Conservation (phyloP, 192 early-diverging fungal genomes). For the Phlyctochytrium planicorne region DNA sequence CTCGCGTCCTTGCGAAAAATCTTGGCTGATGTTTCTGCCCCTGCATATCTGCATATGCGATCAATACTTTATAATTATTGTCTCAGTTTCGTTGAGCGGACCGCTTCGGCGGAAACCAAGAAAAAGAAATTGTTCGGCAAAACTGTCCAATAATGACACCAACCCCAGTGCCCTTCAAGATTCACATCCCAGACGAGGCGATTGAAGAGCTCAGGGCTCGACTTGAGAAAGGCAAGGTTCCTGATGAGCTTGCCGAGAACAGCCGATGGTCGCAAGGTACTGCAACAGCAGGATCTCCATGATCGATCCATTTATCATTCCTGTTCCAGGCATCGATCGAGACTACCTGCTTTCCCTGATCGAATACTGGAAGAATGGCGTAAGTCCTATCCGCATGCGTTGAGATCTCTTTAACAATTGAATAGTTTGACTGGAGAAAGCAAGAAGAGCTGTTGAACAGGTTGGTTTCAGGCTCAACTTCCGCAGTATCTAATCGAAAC, state of each 20-base stretch:
- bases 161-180: constrained; percentile 25
- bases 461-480: neutral
- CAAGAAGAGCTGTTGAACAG: neutral
- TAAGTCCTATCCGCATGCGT: neutral
- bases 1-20: too few species aligned
- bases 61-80: too few species aligned
- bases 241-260: constrained; percentile 8
- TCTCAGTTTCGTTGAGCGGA: too few species aligned
- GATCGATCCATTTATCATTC: neutral
- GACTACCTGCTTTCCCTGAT: neutral
- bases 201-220: constrained; percentile 30
- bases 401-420: neutral
- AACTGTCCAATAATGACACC: too few species aligned
- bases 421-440: constrained; percentile 1
- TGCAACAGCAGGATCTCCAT: neutral
- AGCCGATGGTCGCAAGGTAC: neutral
- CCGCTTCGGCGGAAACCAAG: too few species aligned
- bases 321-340: constrained; percentile 1
- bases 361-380: constrained; percentile 1
- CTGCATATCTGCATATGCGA: too few species aligned
- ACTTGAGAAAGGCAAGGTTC: constrained; percentile 8
- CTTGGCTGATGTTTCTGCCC: too few species aligned
- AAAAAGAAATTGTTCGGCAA: too few species aligned
- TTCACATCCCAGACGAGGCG: constrained; percentile 20
- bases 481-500: neutral